Percentiles rank a stretch among this genome's conserved stretches.
Conservation (phyloP, 306 rosid genomes). For the Malus orientalis region DNA sequence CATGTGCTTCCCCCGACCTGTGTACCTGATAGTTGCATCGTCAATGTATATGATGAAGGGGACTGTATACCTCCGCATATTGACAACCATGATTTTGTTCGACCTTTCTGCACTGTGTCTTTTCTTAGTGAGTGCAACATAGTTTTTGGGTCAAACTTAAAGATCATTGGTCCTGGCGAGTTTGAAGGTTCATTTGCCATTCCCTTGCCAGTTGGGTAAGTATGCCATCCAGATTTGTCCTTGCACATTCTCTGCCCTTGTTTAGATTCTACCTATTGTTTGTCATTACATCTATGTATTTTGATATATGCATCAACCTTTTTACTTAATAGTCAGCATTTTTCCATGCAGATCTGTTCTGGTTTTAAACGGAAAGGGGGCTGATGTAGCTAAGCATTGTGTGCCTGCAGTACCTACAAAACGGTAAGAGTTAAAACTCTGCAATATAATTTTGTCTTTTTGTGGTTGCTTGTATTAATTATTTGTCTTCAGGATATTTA, state of each 20-base stretch:
- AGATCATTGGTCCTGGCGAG: conserved; percentile 56
- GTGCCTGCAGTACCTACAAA: conserved; percentile 80
- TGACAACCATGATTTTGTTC: conserved; percentile 89
- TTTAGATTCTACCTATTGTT: neutral
- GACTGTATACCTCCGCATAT: conserved; percentile 96
- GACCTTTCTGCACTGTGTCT: conserved; percentile 95
- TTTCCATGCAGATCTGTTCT: conserved; percentile 71
- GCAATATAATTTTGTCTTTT: neutral
- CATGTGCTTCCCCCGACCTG: conserved; percentile 86
- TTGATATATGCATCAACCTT: neutral
- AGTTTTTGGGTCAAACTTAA: conserved; percentile 70
- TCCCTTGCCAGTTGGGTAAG: conserved; percentile 84
- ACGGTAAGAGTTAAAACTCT: conserved; percentile 41
- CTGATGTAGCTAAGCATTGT: conserved; percentile 93
- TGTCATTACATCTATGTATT: neutral
- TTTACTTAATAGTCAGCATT: conserved; percentile 12
- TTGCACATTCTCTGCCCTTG: conserved; percentile 2
- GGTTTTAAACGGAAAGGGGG: conserved; percentile 83
- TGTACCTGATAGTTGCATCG: conserved; percentile 95
- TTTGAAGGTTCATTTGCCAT: conserved; percentile 57
- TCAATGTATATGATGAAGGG: conserved; percentile 87
- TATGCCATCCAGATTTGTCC: neutral
- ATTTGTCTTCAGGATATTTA: neutral
- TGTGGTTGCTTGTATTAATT: neutral
- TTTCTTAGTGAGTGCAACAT: conserved; percentile 88